Conservation (phyloP, 805 yeast genomes). For the Saturnispora sekii region DNA sequence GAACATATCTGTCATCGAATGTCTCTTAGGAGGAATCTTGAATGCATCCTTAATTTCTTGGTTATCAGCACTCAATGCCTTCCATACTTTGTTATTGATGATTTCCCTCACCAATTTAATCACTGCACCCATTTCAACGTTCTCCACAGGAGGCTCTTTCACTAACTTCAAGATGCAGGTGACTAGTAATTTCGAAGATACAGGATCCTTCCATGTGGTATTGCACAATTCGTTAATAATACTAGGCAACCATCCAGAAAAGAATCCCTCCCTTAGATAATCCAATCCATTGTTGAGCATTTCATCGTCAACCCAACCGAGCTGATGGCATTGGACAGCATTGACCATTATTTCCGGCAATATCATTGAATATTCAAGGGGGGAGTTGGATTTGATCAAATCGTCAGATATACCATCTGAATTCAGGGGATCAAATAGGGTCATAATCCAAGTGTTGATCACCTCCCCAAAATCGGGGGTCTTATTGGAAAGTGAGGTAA, state of each 20-base stretch:
- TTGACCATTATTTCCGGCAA: constrained; percentile 71
- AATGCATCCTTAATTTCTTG: neutral
- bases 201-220: constrained; percentile 9
- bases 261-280: constrained; percentile 73
- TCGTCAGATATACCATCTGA: constrained; percentile 80
- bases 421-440: constrained; percentile 49
- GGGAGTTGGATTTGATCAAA: constrained; percentile 53
- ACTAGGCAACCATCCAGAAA: constrained; percentile 48
- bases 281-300: constrained; percentile 72
- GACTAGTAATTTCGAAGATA: constrained; percentile 10
- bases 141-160: constrained; percentile 10
- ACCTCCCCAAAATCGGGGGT: constrained; percentile 6
- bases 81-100: constrained; percentile 13
- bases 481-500: constrained; percentile 3
- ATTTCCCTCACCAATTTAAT: constrained; percentile 14
- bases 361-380: constrained; percentile 56
- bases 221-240: constrained; percentile 24
- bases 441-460: constrained; percentile 66
- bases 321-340: constrained; percentile 50
- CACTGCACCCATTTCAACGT: constrained; percentile 16
- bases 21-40: neutral
- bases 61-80: neutral
- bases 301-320: constrained; percentile 46
- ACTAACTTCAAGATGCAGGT: constrained; percentile 17
- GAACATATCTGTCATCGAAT: constrained; percentile 1